Base-by-base conservation (phyloP, 805 yeast species). In the Sugiyamaella marilandica region DNA sequence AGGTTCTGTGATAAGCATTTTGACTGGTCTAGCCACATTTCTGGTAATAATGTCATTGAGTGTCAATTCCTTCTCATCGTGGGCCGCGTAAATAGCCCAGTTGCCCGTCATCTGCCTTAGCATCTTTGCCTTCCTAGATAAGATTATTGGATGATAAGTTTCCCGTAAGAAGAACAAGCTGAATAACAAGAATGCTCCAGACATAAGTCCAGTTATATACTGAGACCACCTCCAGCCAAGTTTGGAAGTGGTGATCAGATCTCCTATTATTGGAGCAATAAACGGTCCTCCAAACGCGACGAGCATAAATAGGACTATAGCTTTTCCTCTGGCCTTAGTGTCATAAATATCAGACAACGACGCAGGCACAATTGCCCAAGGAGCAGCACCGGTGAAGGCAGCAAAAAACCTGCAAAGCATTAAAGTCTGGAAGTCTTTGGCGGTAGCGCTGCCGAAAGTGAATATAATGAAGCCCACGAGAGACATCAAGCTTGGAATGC, bases 181-280 rank as follows among this genome's bases (percentile, higher is more conserved):
- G 11, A 70, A 54, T 1, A 76, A 62, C 1, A 73, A 59, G 10
- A 78, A 72, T 3, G 77, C 66, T 2, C 74, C 70, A 16, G 78
- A 77, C 65, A 84, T 67, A 51, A 86, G 81, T 56, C 87, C 92
- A 1, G 83, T 76, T 52, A 87, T 70, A 66, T 87, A 88, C 57
- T 75, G 77, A 10, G 87, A 78, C 95, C 95, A 88, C 64, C 96
- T 75, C 95, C 95, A 87, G 14, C 89, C 87, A 41, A 89, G 71
- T 51, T 76, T 72, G 52, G 81, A 77, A 46, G 70, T 66, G 3
- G 45, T 24, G 43, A 84, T 81, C 66, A 83, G 87, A 0, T 84
- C 83, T 55, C 91, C 87, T 46, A 80, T 79, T 53, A 90, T 81
- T 14, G 97, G 97, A 0, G 92, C 92, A 35, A 85, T 52, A 73